Conservation (phyloP, 148 eudicot species). For the Nepenthes mirabilis region DNA sequence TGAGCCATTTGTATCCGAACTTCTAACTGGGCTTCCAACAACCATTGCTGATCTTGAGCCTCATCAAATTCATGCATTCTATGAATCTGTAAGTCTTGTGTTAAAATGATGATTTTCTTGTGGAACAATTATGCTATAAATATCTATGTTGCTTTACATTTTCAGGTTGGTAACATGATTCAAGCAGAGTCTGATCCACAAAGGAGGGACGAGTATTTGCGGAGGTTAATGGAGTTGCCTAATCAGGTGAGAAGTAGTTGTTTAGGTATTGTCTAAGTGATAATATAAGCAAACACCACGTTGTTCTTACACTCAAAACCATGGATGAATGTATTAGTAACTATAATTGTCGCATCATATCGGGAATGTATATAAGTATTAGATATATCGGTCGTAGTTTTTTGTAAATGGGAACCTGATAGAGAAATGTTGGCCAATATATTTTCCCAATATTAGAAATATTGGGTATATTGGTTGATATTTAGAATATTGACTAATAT, state of each 20-base stretch:
- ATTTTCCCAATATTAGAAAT: no score
- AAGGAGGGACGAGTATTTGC: slow-evolving; percentile 78
- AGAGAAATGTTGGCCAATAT: no score
- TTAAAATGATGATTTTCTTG: neutral
- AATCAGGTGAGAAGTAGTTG: slow-evolving; percentile 45
- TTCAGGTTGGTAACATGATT: slow-evolving; percentile 93
- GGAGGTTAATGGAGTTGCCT: slow-evolving; percentile 91
- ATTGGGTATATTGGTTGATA: no score
- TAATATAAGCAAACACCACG: no score
- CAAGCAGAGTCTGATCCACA: slow-evolving; percentile 88
- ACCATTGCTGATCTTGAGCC: slow-evolving; percentile 82
- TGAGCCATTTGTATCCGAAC: slow-evolving; percentile 98
- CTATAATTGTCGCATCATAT: no score
- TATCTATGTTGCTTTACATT: slow-evolving; percentile 1
- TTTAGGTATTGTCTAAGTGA: neutral
- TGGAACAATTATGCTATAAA: neutral
- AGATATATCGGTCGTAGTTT: no score
- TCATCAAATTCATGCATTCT: slow-evolving; percentile 91
- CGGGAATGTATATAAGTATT: no score
- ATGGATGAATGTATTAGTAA: no score
- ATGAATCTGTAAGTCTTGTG: slow-evolving; percentile 73
- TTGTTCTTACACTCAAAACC: no score
- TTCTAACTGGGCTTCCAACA: slow-evolving; percentile 75
- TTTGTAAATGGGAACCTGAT: no score
- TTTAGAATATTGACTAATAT: no score